Evolutionary conservation across 805 yeast species (phyloP).

Genomic region (Candida krabiensis): DNA sequence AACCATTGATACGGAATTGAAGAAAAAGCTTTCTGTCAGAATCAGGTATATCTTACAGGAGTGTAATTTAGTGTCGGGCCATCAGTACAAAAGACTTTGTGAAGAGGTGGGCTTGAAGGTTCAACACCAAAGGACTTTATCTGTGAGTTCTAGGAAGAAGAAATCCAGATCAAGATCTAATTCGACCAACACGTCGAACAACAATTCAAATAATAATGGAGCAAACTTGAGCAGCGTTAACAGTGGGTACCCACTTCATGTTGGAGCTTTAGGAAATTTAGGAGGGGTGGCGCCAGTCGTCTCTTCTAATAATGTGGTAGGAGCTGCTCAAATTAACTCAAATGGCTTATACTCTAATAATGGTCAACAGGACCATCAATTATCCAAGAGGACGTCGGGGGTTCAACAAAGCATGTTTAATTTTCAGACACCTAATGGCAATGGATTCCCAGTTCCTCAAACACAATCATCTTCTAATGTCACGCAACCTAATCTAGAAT

Average conservation of each 20-base stretch:
- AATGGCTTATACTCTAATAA: constrained; percentile 7
- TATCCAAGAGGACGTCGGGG: not conserved
- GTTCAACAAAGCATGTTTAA: not conserved
- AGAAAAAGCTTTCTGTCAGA: constrained; percentile 57
- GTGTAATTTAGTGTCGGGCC: constrained; percentile 52
- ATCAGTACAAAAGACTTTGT: constrained; percentile 80
- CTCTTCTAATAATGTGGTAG: not conserved
- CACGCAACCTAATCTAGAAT: constrained; percentile 17
- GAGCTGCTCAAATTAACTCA: constrained; percentile 9
- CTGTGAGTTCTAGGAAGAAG: constrained; percentile 24
- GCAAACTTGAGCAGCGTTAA: constrained; percentile 7
- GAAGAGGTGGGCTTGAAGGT: constrained; percentile 82
- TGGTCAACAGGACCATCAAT: not conserved
- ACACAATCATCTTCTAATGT: not conserved
- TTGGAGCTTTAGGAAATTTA: not conserved
- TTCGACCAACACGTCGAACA: constrained; percentile 20
- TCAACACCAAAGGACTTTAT: constrained; percentile 22
- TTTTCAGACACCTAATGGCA: not conserved
- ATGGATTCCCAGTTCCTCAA: constrained; percentile 2
- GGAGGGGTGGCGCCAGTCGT: constrained; percentile 1
- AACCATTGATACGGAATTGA: constrained; percentile 53
- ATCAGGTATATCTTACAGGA: constrained; percentile 64
- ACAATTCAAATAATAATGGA: constrained; percentile 1
- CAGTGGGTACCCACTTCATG: constrained; percentile 2
- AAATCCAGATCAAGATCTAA: constrained; percentile 29